Percentiles rank a stretch among this genome's conserved stretches.
phyloP scores from a whole-genome alignment of 345 rosid genomes.

The Angophora floribunda region DNA sequence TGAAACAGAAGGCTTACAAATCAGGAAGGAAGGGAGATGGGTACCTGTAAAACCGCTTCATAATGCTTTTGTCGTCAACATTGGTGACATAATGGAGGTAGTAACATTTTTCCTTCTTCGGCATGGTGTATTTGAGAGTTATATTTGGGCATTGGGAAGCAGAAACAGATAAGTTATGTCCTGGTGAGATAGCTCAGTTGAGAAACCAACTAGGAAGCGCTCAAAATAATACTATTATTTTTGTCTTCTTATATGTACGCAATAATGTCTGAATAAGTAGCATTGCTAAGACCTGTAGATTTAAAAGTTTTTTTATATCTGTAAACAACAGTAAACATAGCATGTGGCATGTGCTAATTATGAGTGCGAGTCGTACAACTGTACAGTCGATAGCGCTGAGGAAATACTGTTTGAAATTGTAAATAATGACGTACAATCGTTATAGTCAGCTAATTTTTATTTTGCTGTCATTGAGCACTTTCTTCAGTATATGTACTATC shows the following conservation, averaged over 20 bases:
- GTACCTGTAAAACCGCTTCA: constrained; percentile 10
- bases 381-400: background rate
- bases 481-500: background rate
- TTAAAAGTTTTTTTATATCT: background rate
- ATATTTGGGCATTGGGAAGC: background rate
- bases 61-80: constrained; percentile 14
- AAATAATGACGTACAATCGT: background rate
- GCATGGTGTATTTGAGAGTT: background rate
- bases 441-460: background rate
- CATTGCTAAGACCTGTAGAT: background rate
- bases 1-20: constrained; percentile 12
- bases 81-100: constrained; percentile 6
- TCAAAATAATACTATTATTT: background rate
- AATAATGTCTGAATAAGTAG: background rate
- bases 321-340: background rate
- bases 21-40: constrained; percentile 17
- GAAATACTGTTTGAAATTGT: background rate
- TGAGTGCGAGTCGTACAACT: background rate
- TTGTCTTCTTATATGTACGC: background rate
- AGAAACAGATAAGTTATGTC: background rate
- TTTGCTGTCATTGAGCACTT: background rate
- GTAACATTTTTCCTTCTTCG: background rate
- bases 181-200: background rate
- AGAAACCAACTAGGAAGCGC: background rate
- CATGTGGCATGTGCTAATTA: background rate